A percentile compares a stretch with the other conserved stretches of the same genome.
Conservation (phyloP, 2,329 filamentous ascomycete genomes). For the Colletotrichum filicis region DNA sequence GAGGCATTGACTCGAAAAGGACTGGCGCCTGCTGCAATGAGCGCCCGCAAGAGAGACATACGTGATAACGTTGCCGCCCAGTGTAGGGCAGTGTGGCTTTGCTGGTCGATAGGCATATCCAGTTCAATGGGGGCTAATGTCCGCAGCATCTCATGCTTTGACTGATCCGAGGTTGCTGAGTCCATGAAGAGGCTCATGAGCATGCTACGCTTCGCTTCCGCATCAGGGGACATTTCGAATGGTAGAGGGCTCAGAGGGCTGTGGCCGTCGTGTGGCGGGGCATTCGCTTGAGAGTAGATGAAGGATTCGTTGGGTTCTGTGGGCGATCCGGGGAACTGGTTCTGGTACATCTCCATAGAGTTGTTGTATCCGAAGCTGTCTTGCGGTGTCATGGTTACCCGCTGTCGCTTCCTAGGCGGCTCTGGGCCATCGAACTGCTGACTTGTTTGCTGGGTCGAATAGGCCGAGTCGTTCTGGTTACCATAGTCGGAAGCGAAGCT, state of each 20-base stretch:
- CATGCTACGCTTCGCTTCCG: slow-evolving; percentile 83
- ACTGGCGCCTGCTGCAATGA: slow-evolving; percentile 87
- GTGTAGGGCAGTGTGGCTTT: slow-evolving; percentile 89
- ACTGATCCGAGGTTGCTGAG: slow-evolving; percentile 74
- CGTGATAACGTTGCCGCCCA: slow-evolving; percentile 96
- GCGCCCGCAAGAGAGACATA: slow-evolving; percentile 81
- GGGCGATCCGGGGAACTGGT: slow-evolving; percentile 74
- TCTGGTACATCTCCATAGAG: slow-evolving; percentile 58
- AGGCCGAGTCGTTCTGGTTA: slow-evolving; percentile 77
- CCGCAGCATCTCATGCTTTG: slow-evolving; percentile 80
- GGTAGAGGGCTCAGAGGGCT: slow-evolving; percentile 74
- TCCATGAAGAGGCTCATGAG: slow-evolving; percentile 88
- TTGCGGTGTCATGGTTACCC: slow-evolving; percentile 64
- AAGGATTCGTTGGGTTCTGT: slow-evolving; percentile 87
- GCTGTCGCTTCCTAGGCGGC: slow-evolving; percentile 84
- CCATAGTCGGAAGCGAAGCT: slow-evolving; percentile 82
- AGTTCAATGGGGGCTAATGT: slow-evolving; percentile 83
- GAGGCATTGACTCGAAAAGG: slow-evolving; percentile 89
- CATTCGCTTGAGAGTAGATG: slow-evolving; percentile 66
- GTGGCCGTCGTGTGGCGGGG: slow-evolving; percentile 54
- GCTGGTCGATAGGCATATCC: slow-evolving; percentile 91
- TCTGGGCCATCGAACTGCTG: slow-evolving; percentile 60
- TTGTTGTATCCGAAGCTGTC: slow-evolving; percentile 69
- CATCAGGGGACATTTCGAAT: slow-evolving; percentile 69
- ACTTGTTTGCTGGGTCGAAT: slow-evolving; percentile 67